Evolutionary conservation across 108 stramenopile species (phyloP).

Genomic region (Aureococcus anophagefferens): DNA sequence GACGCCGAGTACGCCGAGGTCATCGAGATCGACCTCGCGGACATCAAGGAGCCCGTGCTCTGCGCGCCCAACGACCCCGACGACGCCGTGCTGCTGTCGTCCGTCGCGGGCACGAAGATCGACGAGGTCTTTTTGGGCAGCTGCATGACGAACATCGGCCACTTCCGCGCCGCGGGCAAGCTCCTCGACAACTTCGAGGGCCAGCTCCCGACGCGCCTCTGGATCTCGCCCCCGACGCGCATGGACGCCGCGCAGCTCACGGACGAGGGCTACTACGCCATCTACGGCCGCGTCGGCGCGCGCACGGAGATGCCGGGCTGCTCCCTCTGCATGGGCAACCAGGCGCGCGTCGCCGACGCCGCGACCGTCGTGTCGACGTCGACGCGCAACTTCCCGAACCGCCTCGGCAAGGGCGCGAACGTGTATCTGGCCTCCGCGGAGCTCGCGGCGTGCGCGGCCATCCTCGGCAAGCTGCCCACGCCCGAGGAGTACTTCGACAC

Average conservation of each 20-base stretch:
- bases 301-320: slow-evolving; percentile 94
- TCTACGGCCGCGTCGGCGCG: slow-evolving; percentile 79
- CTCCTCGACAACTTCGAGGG: slow-evolving; percentile 57
- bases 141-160: slow-evolving; percentile 95
- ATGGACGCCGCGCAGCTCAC: slow-evolving; percentile 93
- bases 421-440: slow-evolving; percentile 85
- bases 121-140: slow-evolving; percentile 93
- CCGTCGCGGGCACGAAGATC: slow-evolving; percentile 72
- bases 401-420: slow-evolving; percentile 86
- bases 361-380: slow-evolving; percentile 83
- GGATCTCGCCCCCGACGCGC: slow-evolving; percentile 88
- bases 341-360: slow-evolving; percentile 82
- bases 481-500: slow-evolving; percentile 74
- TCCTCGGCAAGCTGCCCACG: slow-evolving; percentile 74
- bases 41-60: slow-evolving; percentile 83
- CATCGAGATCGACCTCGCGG: slow-evolving; percentile 83
- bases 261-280: slow-evolving; percentile 89
- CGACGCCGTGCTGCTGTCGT: slow-evolving; percentile 69
- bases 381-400: slow-evolving; percentile 92
- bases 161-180: slow-evolving; percentile 93
- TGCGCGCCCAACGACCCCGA: slow-evolving; percentile 91
- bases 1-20: slow-evolving; percentile 77
- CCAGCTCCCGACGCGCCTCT: slow-evolving; percentile 71
- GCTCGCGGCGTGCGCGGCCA: slow-evolving; percentile 73
- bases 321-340: slow-evolving; percentile 93